Conservation (phyloP, 2,329 filamentous ascomycete species). For the Gyromitra esculenta region DNA sequence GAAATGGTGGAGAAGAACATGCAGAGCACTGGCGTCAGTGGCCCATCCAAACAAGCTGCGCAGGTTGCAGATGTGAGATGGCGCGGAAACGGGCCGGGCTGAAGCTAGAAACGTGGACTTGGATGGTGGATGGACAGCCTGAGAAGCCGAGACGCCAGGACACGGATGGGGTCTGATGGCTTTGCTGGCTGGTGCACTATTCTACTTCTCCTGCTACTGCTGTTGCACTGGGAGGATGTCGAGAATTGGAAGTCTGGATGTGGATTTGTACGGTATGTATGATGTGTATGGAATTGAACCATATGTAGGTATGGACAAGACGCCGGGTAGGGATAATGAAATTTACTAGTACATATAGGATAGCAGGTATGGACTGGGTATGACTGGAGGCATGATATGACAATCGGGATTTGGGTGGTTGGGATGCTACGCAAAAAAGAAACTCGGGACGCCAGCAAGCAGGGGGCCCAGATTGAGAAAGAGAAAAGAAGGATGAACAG, state of each 20-base stretch:
- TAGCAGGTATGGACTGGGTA: conserved; percentile 43
- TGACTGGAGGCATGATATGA: conserved; percentile 39
- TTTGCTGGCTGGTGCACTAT: conserved; percentile 34
- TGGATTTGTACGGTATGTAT: conserved; percentile 48
- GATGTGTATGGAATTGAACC: conserved; percentile 47
- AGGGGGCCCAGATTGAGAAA: conserved; percentile 50
- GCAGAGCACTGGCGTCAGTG: conserved; percentile 52
- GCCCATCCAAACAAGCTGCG: conserved; percentile 50
- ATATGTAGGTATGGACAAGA: conserved; percentile 37
- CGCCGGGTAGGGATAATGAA: conserved; percentile 35
- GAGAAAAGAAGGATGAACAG: conserved; percentile 36
- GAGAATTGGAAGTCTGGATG: conserved; percentile 44
- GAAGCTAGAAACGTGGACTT: conserved; percentile 51
- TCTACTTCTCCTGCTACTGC: conserved; percentile 15
- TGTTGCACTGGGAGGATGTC: conserved; percentile 29
- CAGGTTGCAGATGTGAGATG: conserved; percentile 52
- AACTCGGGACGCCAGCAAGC: conserved; percentile 48
- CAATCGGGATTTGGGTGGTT: conserved; percentile 43
- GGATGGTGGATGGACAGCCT: conserved; percentile 36
- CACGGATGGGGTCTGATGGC: conserved; percentile 43
- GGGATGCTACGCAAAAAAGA: conserved; percentile 42
- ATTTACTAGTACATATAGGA: conserved; percentile 48
- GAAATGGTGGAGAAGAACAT: conserved; percentile 49
- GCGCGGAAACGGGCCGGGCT: conserved; percentile 52
- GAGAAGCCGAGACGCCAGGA: conserved; percentile 39